Percentiles rank a stretch among this genome's conserved stretches.
Conservation (phyloP, 2,329 filamentous ascomycete genomes). For the Emericellopsis cladophorae region DNA sequence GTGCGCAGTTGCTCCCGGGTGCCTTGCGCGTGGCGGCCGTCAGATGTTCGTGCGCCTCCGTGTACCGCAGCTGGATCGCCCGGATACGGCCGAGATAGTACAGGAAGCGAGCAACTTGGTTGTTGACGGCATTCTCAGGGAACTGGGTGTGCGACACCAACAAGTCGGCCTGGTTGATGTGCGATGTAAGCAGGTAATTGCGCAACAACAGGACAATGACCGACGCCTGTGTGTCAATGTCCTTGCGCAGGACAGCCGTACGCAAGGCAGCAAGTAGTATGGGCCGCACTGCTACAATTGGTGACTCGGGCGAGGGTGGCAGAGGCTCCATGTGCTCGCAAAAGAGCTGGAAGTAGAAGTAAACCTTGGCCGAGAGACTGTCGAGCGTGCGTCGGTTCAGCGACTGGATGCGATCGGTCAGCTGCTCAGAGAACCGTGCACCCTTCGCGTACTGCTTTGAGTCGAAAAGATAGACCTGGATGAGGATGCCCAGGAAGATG, state of each 20-base stretch:
- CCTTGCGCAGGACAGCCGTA: slow-evolving; percentile 92
- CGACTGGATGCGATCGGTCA: slow-evolving; percentile 74
- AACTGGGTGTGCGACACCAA: slow-evolving; percentile 94
- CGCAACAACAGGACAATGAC: slow-evolving; percentile 90
- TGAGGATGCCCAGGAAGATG: slow-evolving; percentile 74
- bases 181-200: slow-evolving; percentile 91
- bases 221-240: slow-evolving; percentile 91
- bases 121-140: slow-evolving; percentile 87
- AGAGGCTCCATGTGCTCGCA: slow-evolving; percentile 81
- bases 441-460: slow-evolving; percentile 69
- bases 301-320: slow-evolving; percentile 78
- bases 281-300: slow-evolving; percentile 75
- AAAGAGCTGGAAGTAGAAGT: slow-evolving; percentile 96
- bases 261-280: slow-evolving; percentile 77
- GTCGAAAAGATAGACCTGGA: slow-evolving; percentile 83
- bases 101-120: slow-evolving; percentile 92
- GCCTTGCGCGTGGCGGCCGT: slow-evolving; percentile 91
- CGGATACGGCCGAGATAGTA: slow-evolving; percentile 96
- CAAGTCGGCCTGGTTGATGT: slow-evolving; percentile 92
- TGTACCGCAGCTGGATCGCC: slow-evolving; percentile 92
- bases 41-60: slow-evolving; percentile 89
- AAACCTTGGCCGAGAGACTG: slow-evolving; percentile 85
- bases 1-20: slow-evolving; percentile 75
- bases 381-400: slow-evolving; percentile 91
- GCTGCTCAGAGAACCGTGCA: slow-evolving; percentile 68